These are phyloP conservation scores for Venturia nashicola DNA, from an alignment of 2,329 filamentous ascomycete genomes.

Conservation along the genomic window DNA sequence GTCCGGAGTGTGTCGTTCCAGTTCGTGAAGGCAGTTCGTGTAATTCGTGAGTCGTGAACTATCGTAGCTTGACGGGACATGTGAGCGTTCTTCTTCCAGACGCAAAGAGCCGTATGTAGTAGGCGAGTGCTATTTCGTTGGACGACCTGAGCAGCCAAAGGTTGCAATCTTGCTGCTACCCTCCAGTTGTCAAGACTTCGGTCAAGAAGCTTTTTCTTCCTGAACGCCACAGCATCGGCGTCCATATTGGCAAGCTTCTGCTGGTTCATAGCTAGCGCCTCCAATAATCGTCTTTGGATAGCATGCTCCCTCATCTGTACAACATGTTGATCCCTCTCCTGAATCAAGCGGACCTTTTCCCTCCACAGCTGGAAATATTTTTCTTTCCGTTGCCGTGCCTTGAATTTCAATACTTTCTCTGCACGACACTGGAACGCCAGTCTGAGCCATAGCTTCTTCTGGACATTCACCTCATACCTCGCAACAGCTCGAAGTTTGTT, in stretches of 20 bases:
- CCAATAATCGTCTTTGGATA: conserved; percentile 18
- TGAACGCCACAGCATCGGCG: neutral
- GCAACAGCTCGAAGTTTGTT: conserved; percentile 21
- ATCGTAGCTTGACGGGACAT: conserved; percentile 35
- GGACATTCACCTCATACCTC: conserved; percentile 22
- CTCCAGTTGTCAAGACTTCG: neutral
- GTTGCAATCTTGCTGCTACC: neutral
- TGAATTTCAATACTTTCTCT: conserved; percentile 21
- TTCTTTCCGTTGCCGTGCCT: conserved; percentile 18
- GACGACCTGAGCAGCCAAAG: conserved; percentile 25
- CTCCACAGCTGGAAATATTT: conserved; percentile 13
- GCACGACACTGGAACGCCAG: conserved; percentile 21
- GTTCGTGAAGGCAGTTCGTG: conserved; percentile 44
- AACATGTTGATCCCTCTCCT: conserved; percentile 4
- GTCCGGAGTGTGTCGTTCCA: conserved; percentile 52
- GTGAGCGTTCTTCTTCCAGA: conserved; percentile 35
- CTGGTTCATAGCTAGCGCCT: conserved; percentile 12
- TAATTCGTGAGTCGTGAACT: conserved; percentile 38
- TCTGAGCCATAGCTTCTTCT: conserved; percentile 21
- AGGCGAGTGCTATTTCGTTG: conserved; percentile 33
- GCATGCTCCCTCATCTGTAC: conserved; percentile 14
- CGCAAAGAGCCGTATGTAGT: conserved; percentile 31
- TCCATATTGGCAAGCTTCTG: neutral
- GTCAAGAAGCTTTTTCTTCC: conserved; percentile 1
- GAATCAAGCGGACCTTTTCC: neutral